Base-by-base conservation (phyloP, 2,329 filamentous ascomycete genomes). In the Colletotrichum aenigma region DNA sequence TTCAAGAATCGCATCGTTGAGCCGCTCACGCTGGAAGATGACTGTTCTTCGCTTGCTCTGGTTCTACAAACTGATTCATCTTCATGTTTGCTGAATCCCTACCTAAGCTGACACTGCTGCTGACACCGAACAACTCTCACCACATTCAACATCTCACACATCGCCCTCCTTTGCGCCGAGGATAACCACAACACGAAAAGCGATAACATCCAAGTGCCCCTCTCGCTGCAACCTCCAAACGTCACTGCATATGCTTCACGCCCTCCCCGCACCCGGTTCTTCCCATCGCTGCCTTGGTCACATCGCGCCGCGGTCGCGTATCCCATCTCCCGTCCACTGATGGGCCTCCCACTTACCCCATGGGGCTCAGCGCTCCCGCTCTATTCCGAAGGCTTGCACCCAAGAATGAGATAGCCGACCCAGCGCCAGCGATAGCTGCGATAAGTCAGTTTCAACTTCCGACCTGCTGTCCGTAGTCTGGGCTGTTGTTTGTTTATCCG, bases 361-460 rank as follows among this genome's bases (percentile, higher is more conserved):
- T 66, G 70, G 70, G 71, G 74, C 64, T 52, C 62, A 43, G 43
- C 65, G 32, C 74, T 75, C 70, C 74, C 74, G 74, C 74, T 75
- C 70, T 73, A 60, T 75, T 65, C 74, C 74, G 74, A 75, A 10
- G 16, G 66, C 61, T 32, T 48, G 69, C 66, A 70, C 60, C 26
- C 18, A 52, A 21, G 43, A 21, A 52, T 2, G 4, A 56, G 70
- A 73, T 75, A 75, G 65, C 74, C 74, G 74, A 74, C 24, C 62
- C 18, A 60, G n/a, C 30, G n/a, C 52, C 28, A 62, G 13, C 36
- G 21, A 28, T 52, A 34, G 56, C 67, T 36, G n/a, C 43, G 74
- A 73, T 69, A 75, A 75, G 70, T 30, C 74, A 68, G 74, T 73
- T 73, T 69, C 65, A 28, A 75, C 74, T 60, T 26, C 74, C 26